Base-by-base conservation (phyloP, 371 early-diverging fungal genomes). In the Mucor mucedo region DNA sequence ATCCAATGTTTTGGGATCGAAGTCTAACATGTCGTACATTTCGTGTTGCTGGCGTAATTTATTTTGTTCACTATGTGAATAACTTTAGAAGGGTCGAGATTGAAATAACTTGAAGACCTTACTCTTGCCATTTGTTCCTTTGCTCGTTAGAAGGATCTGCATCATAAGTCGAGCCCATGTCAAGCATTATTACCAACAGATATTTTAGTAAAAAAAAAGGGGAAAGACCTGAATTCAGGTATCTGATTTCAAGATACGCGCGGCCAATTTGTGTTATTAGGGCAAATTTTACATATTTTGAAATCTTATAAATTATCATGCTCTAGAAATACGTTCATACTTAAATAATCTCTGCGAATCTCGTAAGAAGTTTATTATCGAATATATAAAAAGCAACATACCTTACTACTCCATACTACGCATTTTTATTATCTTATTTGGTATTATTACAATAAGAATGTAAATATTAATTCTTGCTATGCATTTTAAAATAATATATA, bases 91-190 rank as follows among this genome's bases (percentile, higher is more conserved):
- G 0, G 14, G 28, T 4, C 35, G 16, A 35, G 8, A 2, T 33
- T 11, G 14, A 60, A 27, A 16, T 16, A 28, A 48, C 5, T 8
- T 8, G 27, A 14, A 44, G n/a, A 44, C 13, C 50, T 52, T 70
- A 73, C 73, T 60, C 52, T 53, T 53, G 56, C 73, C 73, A 73
- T 29, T 40, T 33, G 2, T 41, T 28, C 47, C 65, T 58, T 44
- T 70, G 73, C 41, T 54, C 65, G 38, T 52, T 42, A 3, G 73
- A 67, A 35, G 70, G 73, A 60, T 73, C 63, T 9, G 30, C 49
- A 54, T 70, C 60, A 40, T 58, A 62, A 45, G 49, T 16, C 28
- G 38, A 13, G 28, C 8, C 11, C 49, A 58, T 58, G 14, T 48
- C 28, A 44, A 16, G 14, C 44, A 44, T 44, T n/a, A 14, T 44